A percentile compares a stretch with the other conserved stretches of the same genome.
These are phyloP conservation scores for Metschnikowia drakensbergensis DNA, from an alignment of 805 yeast genomes.

Conservation along the genomic window DNA sequence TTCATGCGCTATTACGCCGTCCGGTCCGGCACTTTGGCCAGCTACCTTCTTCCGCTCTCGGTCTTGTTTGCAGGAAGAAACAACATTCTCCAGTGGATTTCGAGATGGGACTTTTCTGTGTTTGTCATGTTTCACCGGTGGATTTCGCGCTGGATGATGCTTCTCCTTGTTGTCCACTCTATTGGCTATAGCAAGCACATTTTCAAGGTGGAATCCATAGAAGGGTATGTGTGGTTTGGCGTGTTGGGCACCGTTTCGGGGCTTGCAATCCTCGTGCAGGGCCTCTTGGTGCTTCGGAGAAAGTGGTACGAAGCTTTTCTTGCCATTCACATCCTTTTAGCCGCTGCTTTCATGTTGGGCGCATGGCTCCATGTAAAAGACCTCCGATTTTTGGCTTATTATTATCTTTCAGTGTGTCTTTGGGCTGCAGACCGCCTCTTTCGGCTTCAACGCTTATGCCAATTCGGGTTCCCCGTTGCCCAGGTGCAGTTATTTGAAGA, in stretches of 20 bases:
- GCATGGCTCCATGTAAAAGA: constrained; percentile 44
- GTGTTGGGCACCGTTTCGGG: constrained; percentile 43
- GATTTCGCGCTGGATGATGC: constrained; percentile 43
- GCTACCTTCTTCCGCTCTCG: constrained; percentile 14
- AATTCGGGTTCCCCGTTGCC: constrained; percentile 60
- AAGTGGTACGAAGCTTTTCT: constrained; percentile 44
- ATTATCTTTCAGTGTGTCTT: constrained; percentile 15
- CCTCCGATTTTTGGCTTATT: constrained; percentile 22
- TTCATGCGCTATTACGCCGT: constrained; percentile 37
- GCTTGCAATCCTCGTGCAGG: constrained; percentile 42
- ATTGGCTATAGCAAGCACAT: constrained; percentile 11
- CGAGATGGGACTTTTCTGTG: constrained; percentile 42
- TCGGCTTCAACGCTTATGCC: constrained; percentile 50
- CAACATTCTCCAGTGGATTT: constrained; percentile 31
- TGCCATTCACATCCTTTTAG: constrained; percentile 33
- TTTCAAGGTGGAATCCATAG: constrained; percentile 5
- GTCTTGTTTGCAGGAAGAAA: constrained; percentile 19
- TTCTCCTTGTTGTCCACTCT: constrained; percentile 44
- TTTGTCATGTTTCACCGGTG: constrained; percentile 59
- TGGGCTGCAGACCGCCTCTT: constrained; percentile 37
- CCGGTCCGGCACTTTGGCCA: constrained; percentile 17
- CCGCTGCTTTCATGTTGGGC: constrained; percentile 42
- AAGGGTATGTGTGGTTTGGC: constrained; percentile 30
- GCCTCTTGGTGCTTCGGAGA: constrained; percentile 43
- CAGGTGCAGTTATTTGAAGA: constrained; percentile 38